Conservation (phyloP, 2,329 filamentous ascomycete genomes). For the Epichloe baconii region DNA sequence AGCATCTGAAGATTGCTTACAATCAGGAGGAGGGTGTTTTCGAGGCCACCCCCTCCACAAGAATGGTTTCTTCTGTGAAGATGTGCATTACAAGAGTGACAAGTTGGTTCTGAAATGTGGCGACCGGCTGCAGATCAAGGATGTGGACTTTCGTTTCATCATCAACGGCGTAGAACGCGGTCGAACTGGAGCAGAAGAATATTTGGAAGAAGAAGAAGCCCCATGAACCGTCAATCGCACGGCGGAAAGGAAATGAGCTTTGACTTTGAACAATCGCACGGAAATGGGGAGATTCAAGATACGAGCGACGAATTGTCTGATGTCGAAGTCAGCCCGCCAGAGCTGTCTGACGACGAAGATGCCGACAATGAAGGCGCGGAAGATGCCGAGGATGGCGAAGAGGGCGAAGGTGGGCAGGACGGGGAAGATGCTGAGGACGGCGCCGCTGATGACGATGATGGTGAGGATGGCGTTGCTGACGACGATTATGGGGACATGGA, state of each 20-base stretch:
- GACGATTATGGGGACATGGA: slow-evolving; percentile 13
- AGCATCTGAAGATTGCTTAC: slow-evolving; percentile 62
- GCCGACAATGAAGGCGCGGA: slow-evolving; percentile 16
- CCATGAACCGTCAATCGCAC: slow-evolving; percentile 36
- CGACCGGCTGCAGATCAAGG: slow-evolving; percentile 57
- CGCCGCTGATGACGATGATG: neutral
- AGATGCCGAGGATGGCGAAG: slow-evolving; percentile 12
- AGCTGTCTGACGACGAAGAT: slow-evolving; percentile 27
- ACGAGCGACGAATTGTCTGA: slow-evolving; percentile 41
- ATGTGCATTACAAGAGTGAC: slow-evolving; percentile 41
- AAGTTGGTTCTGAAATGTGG: slow-evolving; percentile 48
- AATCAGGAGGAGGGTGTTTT: slow-evolving; percentile 50
- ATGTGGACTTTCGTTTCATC: slow-evolving; percentile 53
- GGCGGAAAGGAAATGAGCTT: slow-evolving; percentile 61
- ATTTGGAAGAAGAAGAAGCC: slow-evolving; percentile 37
- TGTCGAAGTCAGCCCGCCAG: slow-evolving; percentile 27
- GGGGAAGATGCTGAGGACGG: slow-evolving; percentile 1
- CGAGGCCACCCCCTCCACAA: slow-evolving; percentile 48
- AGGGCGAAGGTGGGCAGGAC: slow-evolving; percentile 11
- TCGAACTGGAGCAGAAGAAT: slow-evolving; percentile 44
- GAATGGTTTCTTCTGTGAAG: slow-evolving; percentile 59
- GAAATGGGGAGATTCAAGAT: slow-evolving; percentile 41
- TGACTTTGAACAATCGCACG: slow-evolving; percentile 52
- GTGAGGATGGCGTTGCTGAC: slow-evolving; percentile 9
- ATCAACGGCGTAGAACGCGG: slow-evolving; percentile 51